A percentile compares a stretch with the other conserved stretches of the same genome.
phyloP scores from a whole-genome alignment of 78 protist genomes.

The Emiliania huxleyi region DNA sequence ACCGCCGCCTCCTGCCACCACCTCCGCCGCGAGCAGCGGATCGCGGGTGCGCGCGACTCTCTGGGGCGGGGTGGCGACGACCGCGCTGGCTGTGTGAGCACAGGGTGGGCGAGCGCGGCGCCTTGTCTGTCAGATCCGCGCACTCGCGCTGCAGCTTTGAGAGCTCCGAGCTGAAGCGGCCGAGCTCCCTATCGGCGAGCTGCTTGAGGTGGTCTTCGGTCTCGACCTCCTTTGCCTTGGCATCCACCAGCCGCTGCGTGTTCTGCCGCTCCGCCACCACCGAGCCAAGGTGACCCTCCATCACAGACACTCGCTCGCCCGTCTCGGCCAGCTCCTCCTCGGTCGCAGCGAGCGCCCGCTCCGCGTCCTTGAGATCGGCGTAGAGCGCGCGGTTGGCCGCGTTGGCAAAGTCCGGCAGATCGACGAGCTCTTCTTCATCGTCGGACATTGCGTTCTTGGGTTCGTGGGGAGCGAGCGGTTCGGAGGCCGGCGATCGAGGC shows the following conservation, averaged over 20 bases:
- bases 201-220: constrained; percentile 64
- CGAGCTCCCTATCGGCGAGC: constrained; percentile 68
- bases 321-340: neutral
- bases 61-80: too few relatives aligned
- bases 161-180: constrained; percentile 45
- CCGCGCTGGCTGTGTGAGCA: too few relatives aligned
- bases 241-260: constrained; percentile 51
- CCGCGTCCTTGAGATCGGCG: neutral
- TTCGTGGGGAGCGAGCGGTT: too few relatives aligned
- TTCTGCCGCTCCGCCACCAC: neutral
- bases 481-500: too few relatives aligned
- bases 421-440: neutral
- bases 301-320: neutral
- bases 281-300: neutral
- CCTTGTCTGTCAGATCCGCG: neutral
- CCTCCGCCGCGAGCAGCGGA: too few relatives aligned
- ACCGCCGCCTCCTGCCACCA: too few relatives aligned
- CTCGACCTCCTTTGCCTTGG: constrained; percentile 59
- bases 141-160: neutral
- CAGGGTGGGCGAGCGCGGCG: neutral
- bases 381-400: neutral
- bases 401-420: constrained; percentile 15
- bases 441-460: too few relatives aligned
- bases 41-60: too few relatives aligned
- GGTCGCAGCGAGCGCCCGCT: neutral